A percentile compares a stretch with the other conserved stretches of the same genome.
These are phyloP conservation scores for Thalassiosira livingstoniorum DNA, from an alignment of 352 stramenopile species.

Conservation along the genomic window DNA sequence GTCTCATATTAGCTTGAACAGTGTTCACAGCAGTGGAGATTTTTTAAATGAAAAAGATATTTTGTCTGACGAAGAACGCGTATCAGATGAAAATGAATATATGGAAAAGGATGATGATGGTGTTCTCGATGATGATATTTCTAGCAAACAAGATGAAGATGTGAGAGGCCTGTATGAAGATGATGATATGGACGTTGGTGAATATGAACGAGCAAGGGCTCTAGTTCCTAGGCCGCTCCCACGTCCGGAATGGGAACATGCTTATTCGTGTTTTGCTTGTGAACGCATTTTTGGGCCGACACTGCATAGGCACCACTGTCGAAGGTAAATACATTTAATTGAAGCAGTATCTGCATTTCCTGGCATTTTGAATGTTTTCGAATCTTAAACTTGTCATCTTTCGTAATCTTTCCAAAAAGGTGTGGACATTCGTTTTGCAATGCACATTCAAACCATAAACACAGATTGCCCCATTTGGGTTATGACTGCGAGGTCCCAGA, in stretches of 20 bases:
- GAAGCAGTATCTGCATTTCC: neutral
- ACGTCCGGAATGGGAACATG: slow-evolving; percentile 68
- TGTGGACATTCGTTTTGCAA: slow-evolving; percentile 87
- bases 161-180: neutral
- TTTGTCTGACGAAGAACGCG: no score
- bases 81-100: slow-evolving; percentile 1
- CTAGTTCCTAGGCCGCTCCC: slow-evolving; percentile 69
- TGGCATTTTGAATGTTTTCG: neutral
- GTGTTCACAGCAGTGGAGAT: no score
- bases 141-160: slow-evolving; percentile 1
- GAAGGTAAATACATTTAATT: slow-evolving; percentile 74
- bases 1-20: no score
- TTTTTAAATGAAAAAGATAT: no score
- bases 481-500: slow-evolving; percentile 78
- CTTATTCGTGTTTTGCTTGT: slow-evolving; percentile 72
- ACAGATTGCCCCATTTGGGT: slow-evolving; percentile 77
- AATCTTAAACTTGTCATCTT: neutral
- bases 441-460: slow-evolving; percentile 66
- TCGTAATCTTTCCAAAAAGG: slow-evolving; percentile 26
- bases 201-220: slow-evolving; percentile 72
- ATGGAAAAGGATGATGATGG: slow-evolving; percentile 10
- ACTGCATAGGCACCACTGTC: slow-evolving; percentile 86
- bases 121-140: neutral
- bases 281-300: slow-evolving; percentile 74
- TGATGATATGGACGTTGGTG: slow-evolving; percentile 46